A percentile compares a stretch with the other conserved stretches of the same genome.
phyloP scores from a whole-genome alignment of 176 grass and related monocot genomes.

The Phoenix roebelenii region DNA sequence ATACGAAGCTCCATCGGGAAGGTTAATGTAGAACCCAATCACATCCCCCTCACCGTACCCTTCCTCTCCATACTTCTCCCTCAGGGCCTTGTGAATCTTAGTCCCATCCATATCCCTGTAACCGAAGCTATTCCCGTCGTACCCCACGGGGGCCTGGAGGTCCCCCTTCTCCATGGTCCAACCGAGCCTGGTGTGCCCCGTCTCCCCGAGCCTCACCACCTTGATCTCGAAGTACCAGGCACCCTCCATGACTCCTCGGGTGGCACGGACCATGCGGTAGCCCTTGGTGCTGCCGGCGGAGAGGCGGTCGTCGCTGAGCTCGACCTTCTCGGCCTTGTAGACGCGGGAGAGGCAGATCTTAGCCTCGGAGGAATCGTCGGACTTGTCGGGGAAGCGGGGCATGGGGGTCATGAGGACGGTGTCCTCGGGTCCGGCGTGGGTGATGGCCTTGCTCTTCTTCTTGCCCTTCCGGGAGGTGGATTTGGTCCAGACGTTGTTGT shows the following conservation, averaged over 20 bases:
- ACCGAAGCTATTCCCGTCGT: slow-evolving; percentile 57
- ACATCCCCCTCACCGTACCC: slow-evolving; percentile 67
- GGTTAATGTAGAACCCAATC: slow-evolving; percentile 75
- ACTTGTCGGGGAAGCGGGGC: slow-evolving; percentile 51
- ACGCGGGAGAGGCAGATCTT: slow-evolving; percentile 75
- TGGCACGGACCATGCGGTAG: slow-evolving; percentile 87
- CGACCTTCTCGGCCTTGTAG: slow-evolving; percentile 66
- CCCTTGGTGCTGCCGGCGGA: slow-evolving; percentile 68
- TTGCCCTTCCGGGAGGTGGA: slow-evolving; percentile 72
- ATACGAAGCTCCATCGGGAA: slow-evolving; percentile 60
- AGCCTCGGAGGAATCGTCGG: slow-evolving; percentile 42
- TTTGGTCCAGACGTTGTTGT: slow-evolving; percentile 66
- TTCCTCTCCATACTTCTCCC: slow-evolving; percentile 54
- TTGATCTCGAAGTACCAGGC: slow-evolving; percentile 83
- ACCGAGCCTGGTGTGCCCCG: slow-evolving; percentile 66
- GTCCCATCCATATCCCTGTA: slow-evolving; percentile 71
- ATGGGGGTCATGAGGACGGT: slow-evolving; percentile 61
- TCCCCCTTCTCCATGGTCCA: slow-evolving; percentile 86
- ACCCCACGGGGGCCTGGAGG: slow-evolving; percentile 76
- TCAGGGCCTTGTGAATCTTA: slow-evolving; percentile 73
- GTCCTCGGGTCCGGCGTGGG: slow-evolving; percentile 33
- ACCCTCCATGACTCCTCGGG: slow-evolving; percentile 54
- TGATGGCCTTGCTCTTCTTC: slow-evolving; percentile 51
- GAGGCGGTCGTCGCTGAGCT: slow-evolving; percentile 71
- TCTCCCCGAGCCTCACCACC: slow-evolving; percentile 40